Evolutionary conservation across 768 basidiomycete species (phyloP), one percentile per base, ranked within the genome.

Genomic region (Leccinum aurantiacum): DNA sequence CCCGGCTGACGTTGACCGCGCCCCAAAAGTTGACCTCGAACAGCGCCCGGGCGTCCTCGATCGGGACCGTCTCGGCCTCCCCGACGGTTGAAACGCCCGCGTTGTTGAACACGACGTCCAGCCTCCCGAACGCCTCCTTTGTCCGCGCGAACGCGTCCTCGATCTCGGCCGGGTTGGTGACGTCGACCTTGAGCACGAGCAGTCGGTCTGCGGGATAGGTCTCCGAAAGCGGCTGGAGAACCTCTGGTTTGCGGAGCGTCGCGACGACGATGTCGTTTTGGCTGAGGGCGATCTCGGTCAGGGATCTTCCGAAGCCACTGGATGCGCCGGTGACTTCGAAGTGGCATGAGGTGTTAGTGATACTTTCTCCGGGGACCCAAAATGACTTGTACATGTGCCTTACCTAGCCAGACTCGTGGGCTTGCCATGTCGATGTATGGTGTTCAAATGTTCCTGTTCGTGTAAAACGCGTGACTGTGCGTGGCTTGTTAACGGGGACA

Each of bases 251-350:
- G 48, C 80, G 76, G 47, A 78, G 68, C 19, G 80, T 79, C 5
- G 81, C 80, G 52, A 80, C 72, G 35, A 65, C 78, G 17, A 67
- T 73, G 49, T 78, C 76, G 25, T 78, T 78, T 7, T 67, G 63
- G n/a, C 48, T 58, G 37, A 81, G 69, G 51, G 69, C 67, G 17
- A 38, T 55, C 58, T 78, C 74, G 4, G 69, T 67, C 57, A 77
- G 64, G 14, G 60, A 51, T 29, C 67, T 72, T 9, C 79, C 80
- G 51, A 81, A 71, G 7, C 80, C 78, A 4, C 75, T 68, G 0
- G 74, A 76, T 11, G 77, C 63, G 6, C 79, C 78, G 7, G 76
- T 79, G 31, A 79, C 80, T 78, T 3, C 33, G 24, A 17, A 1
- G 13, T 3, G 11, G 10, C 11, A n/a, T n/a, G n/a, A 44, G n/a